These are phyloP conservation scores for Dendrobium officinale DNA, from an alignment of 106 monocot species.

Conservation along the genomic window DNA sequence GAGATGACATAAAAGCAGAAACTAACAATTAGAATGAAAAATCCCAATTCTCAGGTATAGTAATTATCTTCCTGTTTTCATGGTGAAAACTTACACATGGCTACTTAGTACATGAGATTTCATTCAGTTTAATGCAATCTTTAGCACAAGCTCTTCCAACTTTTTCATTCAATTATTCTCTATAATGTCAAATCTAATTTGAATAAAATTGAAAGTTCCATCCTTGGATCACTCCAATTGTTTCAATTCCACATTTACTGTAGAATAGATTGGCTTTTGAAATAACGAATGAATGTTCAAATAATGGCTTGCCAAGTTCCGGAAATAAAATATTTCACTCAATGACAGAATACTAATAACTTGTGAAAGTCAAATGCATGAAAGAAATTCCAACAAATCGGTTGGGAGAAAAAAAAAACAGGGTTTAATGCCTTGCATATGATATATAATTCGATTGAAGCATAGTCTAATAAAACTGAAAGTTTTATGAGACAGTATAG, in stretches of 20 bases:
- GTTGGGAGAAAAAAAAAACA: background rate
- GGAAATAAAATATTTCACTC: background rate
- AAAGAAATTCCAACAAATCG: background rate
- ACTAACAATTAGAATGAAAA: too few species aligned
- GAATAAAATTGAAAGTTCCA: constrained; percentile 1
- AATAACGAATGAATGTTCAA: background rate
- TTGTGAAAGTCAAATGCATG: background rate
- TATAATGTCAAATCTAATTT: background rate
- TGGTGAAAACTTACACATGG: too few species aligned
- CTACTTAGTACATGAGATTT: too few species aligned
- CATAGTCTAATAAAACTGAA: background rate
- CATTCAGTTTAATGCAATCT: too few species aligned
- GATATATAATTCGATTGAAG: background rate
- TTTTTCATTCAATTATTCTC: constrained; percentile 1
- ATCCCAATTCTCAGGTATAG: too few species aligned
- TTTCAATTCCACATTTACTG: background rate
- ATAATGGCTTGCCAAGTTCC: background rate
- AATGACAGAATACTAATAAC: background rate
- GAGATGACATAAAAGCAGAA: too few species aligned
- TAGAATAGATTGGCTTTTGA: background rate
- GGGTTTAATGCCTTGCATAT: background rate
- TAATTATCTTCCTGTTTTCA: too few species aligned
- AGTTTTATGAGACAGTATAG: background rate
- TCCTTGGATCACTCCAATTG: background rate
- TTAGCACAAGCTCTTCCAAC: too few species aligned